Conservation (phyloP, 2,329 filamentous ascomycete species). For the Colletotrichum abscissum region DNA sequence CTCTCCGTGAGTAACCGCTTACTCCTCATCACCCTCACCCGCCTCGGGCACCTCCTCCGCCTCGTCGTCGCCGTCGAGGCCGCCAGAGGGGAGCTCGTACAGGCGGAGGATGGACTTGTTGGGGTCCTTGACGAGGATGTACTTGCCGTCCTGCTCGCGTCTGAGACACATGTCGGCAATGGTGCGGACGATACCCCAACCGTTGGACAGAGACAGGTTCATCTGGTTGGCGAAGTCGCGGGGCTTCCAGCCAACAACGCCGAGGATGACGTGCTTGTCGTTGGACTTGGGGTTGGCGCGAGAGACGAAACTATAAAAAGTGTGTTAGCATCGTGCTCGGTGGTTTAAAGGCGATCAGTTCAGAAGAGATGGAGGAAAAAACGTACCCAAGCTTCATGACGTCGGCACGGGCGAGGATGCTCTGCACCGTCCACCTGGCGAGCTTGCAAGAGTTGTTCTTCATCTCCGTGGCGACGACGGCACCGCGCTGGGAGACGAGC, state of each 20-base stretch:
- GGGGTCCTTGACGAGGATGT: slow-evolving; percentile 87
- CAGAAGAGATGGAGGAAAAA: slow-evolving; percentile 10
- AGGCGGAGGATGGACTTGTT: slow-evolving; percentile 96
- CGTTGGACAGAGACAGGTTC: slow-evolving; percentile 96
- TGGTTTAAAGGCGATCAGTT: slow-evolving; percentile 45
- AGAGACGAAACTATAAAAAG: slow-evolving; percentile 82
- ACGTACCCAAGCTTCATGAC: slow-evolving; percentile 96
- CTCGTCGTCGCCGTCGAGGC: slow-evolving; percentile 91
- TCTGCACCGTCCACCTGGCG: slow-evolving; percentile 96
- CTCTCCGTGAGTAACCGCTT: slow-evolving; percentile 24
- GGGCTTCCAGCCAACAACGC: slow-evolving; percentile 97
- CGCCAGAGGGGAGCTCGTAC: slow-evolving; percentile 88
- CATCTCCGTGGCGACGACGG: slow-evolving; percentile 98
- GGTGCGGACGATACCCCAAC: slow-evolving; percentile 98
- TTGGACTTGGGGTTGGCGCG: slow-evolving; percentile 92
- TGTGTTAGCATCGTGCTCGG: slow-evolving; percentile 40
- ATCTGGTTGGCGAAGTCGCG: slow-evolving; percentile 97
- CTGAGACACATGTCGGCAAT: slow-evolving; percentile 94
- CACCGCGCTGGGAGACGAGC: slow-evolving; percentile 93
- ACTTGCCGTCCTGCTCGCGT: slow-evolving; percentile 79
- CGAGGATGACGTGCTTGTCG: slow-evolving; percentile 93
- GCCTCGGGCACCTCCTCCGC: slow-evolving; percentile 69
- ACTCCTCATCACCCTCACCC: slow-evolving; percentile 47
- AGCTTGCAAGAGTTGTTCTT: slow-evolving; percentile 99
- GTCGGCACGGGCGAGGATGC: slow-evolving; percentile 96